Percentiles rank a stretch among this genome's conserved stretches.
phyloP scores from a whole-genome alignment of 148 eudicot species.

The Vaccinium corymbosum region DNA sequence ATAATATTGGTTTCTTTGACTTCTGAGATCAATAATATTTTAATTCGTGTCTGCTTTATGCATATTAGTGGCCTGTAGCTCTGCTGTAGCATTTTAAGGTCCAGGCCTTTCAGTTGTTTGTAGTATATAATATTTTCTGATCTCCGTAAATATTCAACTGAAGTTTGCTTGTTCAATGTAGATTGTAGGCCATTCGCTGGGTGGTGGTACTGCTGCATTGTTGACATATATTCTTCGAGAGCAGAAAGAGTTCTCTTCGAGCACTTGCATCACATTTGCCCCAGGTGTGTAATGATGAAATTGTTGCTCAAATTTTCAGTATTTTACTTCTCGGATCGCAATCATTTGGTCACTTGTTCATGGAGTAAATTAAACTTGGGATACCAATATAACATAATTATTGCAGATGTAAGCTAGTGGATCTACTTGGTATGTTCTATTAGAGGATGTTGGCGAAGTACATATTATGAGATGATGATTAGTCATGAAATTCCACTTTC shows the following conservation, averaged over 20 bases:
- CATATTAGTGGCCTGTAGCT: neutral
- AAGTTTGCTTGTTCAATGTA: conserved; percentile 22
- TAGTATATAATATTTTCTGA: neutral
- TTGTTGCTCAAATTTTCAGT: neutral
- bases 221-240: conserved; percentile 89
- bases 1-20: neutral
- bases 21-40: neutral
- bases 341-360: neutral
- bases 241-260: conserved; percentile 64
- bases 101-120: neutral
- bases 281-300: conserved; percentile 50
- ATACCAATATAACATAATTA: neutral
- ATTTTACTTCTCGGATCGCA: neutral
- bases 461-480: neutral
- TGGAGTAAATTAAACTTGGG: neutral
- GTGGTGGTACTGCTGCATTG: conserved; percentile 98
- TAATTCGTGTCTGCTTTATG: neutral
- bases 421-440: neutral
- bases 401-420: neutral
- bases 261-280: conserved; percentile 80
- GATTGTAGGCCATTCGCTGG: conserved; percentile 97
- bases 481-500: neutral
- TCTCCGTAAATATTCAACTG: neutral
- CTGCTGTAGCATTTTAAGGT: neutral
- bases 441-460: neutral